These are phyloP conservation scores for Verticillium zaregamsianum DNA, from an alignment of 2,329 filamentous ascomycete species.

Conservation along the genomic window DNA sequence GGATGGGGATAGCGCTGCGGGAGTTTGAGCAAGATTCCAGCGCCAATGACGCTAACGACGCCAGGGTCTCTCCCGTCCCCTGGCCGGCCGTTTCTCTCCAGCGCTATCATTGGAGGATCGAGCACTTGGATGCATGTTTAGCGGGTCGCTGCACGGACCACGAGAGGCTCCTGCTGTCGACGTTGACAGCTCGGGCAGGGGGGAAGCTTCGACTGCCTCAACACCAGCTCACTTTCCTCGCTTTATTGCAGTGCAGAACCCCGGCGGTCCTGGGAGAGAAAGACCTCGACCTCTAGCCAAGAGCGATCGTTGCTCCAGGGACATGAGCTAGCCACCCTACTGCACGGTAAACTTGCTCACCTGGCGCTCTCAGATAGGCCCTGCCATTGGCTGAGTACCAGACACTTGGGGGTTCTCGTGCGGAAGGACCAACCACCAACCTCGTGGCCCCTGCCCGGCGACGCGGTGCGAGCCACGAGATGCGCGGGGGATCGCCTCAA, in stretches of 20 bases:
- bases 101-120: neutral
- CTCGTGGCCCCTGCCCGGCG: neutral
- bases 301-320: neutral
- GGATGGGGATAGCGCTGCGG: conserved; percentile 6
- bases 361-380: neutral
- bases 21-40: conserved; percentile 17
- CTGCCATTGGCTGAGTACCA: neutral
- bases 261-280: neutral
- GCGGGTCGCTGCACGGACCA: neutral
- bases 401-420: neutral
- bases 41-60: conserved; percentile 8
- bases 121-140: neutral
- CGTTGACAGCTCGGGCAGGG: neutral
- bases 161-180: neutral
- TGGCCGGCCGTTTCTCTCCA: neutral
- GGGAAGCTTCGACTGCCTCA: neutral
- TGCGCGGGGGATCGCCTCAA: neutral
- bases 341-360: neutral
- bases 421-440: neutral
- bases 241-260: neutral
- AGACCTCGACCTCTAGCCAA: neutral
- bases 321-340: neutral
- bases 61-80: conserved; percentile 6
- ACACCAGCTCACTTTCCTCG: neutral
- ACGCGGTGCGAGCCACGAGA: neutral